Base-by-base conservation (phyloP, 2,329 filamentous ascomycete genomes). In the Xylaria sp. region DNA sequence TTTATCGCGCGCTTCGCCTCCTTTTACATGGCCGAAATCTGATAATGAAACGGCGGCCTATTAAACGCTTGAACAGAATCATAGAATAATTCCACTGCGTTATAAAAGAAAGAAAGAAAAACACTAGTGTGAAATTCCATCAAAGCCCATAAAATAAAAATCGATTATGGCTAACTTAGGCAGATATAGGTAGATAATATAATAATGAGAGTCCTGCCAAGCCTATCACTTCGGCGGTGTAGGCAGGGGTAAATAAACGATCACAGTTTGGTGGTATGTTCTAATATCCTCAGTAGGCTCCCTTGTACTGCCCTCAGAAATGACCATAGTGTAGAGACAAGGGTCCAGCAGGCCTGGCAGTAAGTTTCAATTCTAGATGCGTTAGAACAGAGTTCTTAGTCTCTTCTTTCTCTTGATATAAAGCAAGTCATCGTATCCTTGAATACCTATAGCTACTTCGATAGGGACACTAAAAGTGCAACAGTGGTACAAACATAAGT, bases 381-480 rank as follows among this genome's bases (percentile, higher is more conserved):
- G 13, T 47, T 44, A 1, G n/a, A 47, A 9, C 8, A 54, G 18
- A 18, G 12, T 29, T 47, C 47, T 53, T 12, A 18, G 35, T 44
- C 9, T 21, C n/a, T 47, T 5, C 13, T 18, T 50, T 13, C 29
- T 32, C 29, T 53, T 9, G 13, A 44, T 51, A 42, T 53, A 16
- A 55, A 50, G 54, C 57, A 8, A 12, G 44, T 48, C 8, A 65
- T 60, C 16, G 27, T 42, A 50, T 61, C 37, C 57, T 42, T 32
- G 32, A 10, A 16, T 53, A 18, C n/a, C 9, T 23, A n/a, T n/a
- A 23, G 44, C 12, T 12, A 23, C 21, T 9, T 25, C 23, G 23
- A n/a, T 29, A 18, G 9, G 12, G 23, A 4, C 9, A 5, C 21
- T 10, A 10, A 23, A 21, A 37, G 29, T 12, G n/a, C 5, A 55